These are phyloP conservation scores for Fraxinus angustifolia DNA, from an alignment of 305 asterid genomes.

Conservation along the genomic window DNA sequence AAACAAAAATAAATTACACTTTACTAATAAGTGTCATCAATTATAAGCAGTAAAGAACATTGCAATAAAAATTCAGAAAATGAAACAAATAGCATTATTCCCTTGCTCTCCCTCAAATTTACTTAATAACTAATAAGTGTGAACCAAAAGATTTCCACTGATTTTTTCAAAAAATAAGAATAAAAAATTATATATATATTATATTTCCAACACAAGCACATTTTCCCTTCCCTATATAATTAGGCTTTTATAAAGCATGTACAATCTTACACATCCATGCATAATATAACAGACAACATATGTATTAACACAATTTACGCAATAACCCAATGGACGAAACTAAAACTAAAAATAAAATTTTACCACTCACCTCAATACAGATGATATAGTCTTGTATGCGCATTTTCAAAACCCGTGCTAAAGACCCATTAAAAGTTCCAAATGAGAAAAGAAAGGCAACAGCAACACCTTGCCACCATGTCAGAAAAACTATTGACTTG, in stretches of 20 bases:
- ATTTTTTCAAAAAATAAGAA: background rate
- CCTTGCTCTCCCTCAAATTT: background rate
- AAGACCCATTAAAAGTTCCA: slow-evolving; percentile 80
- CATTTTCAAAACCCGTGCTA: slow-evolving; percentile 71
- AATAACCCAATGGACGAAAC: background rate
- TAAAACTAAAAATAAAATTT: background rate
- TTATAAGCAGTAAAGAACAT: background rate
- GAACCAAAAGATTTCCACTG: background rate
- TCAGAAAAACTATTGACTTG: slow-evolving; percentile 89
- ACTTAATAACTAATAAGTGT: background rate
- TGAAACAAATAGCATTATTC: background rate
- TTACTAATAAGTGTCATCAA: background rate
- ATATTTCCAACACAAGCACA: background rate
- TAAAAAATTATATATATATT: background rate
- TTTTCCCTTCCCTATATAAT: background rate
- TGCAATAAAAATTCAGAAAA: background rate
- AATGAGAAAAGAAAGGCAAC: slow-evolving; percentile 87
- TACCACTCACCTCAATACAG: slow-evolving; percentile 76
- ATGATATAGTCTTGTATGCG: slow-evolving; percentile 90
- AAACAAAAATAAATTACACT: background rate
- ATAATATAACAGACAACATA: background rate
- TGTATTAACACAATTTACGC: background rate
- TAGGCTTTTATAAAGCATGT: background rate
- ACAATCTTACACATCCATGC: background rate
- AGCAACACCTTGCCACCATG: slow-evolving; percentile 99